A percentile compares a stretch with the other conserved stretches of the same genome.
Conservation (phyloP, 164 flowering plant species). For the Houttuynia cordata region DNA sequence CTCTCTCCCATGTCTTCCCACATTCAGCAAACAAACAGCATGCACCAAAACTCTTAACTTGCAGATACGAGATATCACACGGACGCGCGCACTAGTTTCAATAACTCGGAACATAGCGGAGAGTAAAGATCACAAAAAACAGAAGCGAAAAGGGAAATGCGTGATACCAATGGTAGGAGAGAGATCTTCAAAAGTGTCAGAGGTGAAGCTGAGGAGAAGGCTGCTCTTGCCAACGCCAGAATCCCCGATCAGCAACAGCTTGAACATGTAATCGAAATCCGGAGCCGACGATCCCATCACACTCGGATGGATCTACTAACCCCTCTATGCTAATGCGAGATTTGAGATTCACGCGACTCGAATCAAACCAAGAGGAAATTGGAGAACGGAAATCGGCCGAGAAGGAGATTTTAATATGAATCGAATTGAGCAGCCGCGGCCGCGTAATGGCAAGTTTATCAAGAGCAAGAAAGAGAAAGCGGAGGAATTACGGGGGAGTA, state of each 20-base stretch:
- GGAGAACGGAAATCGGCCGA: too few species aligned
- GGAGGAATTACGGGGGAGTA: neutral
- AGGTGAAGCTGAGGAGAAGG: conserved; percentile 71
- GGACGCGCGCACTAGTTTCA: too few species aligned
- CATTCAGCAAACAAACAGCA: too few species aligned
- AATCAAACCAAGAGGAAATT: too few species aligned
- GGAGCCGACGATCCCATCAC: conserved; percentile 26
- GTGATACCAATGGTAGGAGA: conserved; percentile 83
- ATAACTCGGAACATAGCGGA: neutral
- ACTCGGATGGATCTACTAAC: neutral
- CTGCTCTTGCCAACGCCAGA: conserved; percentile 93
- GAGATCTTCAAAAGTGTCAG: conserved; percentile 47
- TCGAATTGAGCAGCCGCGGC: too few species aligned
- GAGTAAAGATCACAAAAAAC: neutral
- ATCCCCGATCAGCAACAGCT: conserved; percentile 78
- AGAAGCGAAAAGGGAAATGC: neutral
- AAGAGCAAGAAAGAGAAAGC: neutral
- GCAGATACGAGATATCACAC: too few species aligned
- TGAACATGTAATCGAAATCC: conserved; percentile 66
- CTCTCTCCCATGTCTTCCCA: too few species aligned
- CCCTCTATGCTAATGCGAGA: neutral
- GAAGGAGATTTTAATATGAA: too few species aligned
- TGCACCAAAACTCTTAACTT: too few species aligned
- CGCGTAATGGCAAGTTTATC: too few species aligned
- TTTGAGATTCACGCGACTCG: too few species aligned